Base-by-base conservation (phyloP, 768 basidiomycete species). In the Suillus occidentalis region DNA sequence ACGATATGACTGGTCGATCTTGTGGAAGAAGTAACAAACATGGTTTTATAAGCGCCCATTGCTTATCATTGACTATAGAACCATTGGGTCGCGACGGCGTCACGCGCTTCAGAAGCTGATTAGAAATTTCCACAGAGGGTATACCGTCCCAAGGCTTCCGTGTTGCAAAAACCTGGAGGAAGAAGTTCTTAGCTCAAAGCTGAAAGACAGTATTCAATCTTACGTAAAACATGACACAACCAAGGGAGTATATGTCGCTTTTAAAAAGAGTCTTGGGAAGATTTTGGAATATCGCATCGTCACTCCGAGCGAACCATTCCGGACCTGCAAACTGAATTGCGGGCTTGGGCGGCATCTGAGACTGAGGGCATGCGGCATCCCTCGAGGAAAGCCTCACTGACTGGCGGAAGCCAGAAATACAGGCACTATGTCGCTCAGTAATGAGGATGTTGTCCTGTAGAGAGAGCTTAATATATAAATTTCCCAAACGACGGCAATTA, bases 401-500 rank as follows among this genome's bases (percentile, higher is more conserved):
- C 37, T 58, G 56, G 22, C 56, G 56, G 37, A 58, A 58, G 16
- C 56, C 56, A 40, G 56, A 58, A 37, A 58, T 22, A 16, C 37
- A 39, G 10, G 56, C 56, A 5, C 56, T 22, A 2, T 58, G 56
- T 58, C 37, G 56, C 56, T 58, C 56, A 40, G 37, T 39, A 25
- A 58, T 58, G 56, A 58, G 56, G 39, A 58, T 16, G 56, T 58
- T 58, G 22, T 58, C 56, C 56, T 58, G 37, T 39, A 16, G 10
- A 7, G 37, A 58, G 8, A 22, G 9, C 39, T 58, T 2, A 25
- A 16, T 5, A 6, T 9, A n/a, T 25, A 16, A n/a, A n/a, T n/a
- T 39, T 39, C 22, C n/a, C 14, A 25, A 5, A 25, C 2, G 9
- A 14, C 22, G 2, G 2, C 9, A 0, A 22, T 13, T 13, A 22